phyloP scores from a whole-genome alignment of 495 filamentous ascomycete species.

The Neurospora cerealis region DNA sequence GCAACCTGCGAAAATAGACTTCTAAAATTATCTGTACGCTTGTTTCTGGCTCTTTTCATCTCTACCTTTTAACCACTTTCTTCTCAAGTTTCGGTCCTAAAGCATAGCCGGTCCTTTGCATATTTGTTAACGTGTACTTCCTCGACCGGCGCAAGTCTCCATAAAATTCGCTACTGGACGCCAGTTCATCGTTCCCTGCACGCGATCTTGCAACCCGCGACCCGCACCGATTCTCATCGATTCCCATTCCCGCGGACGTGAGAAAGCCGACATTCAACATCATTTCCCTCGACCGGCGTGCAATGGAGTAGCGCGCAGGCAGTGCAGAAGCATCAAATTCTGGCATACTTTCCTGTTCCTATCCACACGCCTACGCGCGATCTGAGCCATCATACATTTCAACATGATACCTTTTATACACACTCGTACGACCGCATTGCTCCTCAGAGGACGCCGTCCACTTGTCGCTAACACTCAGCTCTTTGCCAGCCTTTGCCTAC shows the following conservation, averaged over 20 bases:
- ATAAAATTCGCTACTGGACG: neutral
- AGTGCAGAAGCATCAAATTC: neutral
- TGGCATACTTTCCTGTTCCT: neutral
- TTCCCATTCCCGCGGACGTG: neutral
- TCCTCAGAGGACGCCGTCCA: neutral
- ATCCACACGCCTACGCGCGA: neutral
- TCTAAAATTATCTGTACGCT: neutral
- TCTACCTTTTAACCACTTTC: neutral
- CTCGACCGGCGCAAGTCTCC: neutral
- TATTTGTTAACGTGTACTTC: neutral
- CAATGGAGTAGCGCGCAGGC: neutral
- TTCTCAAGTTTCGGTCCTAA: neutral
- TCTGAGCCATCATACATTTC: neutral
- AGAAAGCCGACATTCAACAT: neutral
- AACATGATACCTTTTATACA: slow-evolving; percentile 85
- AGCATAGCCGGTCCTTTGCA: neutral
- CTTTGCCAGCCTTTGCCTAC: slow-evolving; percentile 61
- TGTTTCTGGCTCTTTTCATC: neutral
- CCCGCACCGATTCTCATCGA: neutral
- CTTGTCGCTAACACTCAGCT: slow-evolving; percentile 17
- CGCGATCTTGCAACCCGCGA: neutral
- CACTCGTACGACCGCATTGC: slow-evolving; percentile 44
- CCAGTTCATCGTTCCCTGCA: neutral
- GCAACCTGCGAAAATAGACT: neutral
- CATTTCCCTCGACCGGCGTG: neutral